phyloP scores from a whole-genome alignment of 1,139 yeast species.

The Candida sp. region DNA sequence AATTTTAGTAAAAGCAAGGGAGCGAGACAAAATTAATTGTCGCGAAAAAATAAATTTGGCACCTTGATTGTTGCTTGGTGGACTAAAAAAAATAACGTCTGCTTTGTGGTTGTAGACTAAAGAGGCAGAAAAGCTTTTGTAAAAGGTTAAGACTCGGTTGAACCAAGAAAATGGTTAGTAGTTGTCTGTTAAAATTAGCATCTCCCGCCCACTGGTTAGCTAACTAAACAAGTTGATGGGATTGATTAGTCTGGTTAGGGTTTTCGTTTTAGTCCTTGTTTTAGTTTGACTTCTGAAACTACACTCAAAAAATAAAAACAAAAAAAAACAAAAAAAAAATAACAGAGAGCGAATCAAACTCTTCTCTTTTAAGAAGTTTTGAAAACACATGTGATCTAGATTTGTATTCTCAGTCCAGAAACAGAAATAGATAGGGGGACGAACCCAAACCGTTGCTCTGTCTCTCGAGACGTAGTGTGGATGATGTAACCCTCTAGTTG shows the following conservation, averaged over 20 bases:
- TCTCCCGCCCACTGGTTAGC: neutral
- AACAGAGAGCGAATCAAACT: neutral
- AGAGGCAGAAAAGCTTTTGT: neutral
- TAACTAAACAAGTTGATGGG: neutral
- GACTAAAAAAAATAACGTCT: neutral
- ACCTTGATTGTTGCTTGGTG: neutral
- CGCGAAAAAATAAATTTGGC: neutral
- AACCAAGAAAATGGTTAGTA: neutral
- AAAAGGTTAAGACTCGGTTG: neutral
- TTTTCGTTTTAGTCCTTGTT: neutral
- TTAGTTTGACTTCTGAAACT: neutral
- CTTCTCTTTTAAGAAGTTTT: neutral
- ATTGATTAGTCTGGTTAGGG: neutral
- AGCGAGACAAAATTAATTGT: neutral
- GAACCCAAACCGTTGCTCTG: too few species aligned
- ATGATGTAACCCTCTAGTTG: neutral
- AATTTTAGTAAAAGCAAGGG: neutral
- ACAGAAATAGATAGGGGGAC: neutral
- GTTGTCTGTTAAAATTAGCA: neutral
- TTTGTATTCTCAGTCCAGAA: neutral
- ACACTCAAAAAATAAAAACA: neutral
- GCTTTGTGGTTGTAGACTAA: neutral
- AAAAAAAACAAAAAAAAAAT: neutral
- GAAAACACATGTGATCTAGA: neutral
- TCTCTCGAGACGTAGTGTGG: neutral